These are phyloP conservation scores for Cucumis hystrix DNA, from an alignment of 306 rosid genomes.

Conservation along the genomic window DNA sequence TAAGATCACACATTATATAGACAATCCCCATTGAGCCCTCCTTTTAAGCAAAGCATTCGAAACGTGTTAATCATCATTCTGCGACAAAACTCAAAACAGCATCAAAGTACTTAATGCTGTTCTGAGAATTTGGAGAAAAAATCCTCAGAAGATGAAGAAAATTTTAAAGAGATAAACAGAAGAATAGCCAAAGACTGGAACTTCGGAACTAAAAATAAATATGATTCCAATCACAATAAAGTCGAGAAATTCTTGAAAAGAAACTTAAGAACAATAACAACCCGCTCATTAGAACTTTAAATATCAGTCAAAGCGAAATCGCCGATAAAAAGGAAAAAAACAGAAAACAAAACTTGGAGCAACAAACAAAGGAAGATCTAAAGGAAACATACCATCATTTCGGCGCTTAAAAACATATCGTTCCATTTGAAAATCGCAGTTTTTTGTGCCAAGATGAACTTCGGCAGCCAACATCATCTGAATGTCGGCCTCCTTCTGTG, in stretches of 20 bases:
- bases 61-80: not conserved
- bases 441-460: conserved; percentile 81
- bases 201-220: not conserved
- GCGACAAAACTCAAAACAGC: not conserved
- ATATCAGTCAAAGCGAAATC: not conserved
- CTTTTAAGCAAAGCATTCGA: not conserved
- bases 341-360: not conserved
- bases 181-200: not conserved
- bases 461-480: conserved; percentile 86
- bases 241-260: not conserved
- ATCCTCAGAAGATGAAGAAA: not conserved
- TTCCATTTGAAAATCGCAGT: conserved; percentile 78
- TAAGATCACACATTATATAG: not conserved
- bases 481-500: conserved; percentile 72
- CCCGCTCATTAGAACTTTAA: not conserved
- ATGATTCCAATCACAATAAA: not conserved
- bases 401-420: conserved; percentile 86
- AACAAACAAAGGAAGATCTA: not conserved
- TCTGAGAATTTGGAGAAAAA: not conserved
- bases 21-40: not conserved
- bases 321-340: not conserved
- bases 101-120: not conserved
- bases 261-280: not conserved
- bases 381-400: conserved; percentile 41
- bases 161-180: not conserved